Evolutionary conservation across 495 filamentous ascomycete genomes (phyloP), one percentile per base, ranked within the genome.

Genomic region (Penicillium cinerascens): DNA sequence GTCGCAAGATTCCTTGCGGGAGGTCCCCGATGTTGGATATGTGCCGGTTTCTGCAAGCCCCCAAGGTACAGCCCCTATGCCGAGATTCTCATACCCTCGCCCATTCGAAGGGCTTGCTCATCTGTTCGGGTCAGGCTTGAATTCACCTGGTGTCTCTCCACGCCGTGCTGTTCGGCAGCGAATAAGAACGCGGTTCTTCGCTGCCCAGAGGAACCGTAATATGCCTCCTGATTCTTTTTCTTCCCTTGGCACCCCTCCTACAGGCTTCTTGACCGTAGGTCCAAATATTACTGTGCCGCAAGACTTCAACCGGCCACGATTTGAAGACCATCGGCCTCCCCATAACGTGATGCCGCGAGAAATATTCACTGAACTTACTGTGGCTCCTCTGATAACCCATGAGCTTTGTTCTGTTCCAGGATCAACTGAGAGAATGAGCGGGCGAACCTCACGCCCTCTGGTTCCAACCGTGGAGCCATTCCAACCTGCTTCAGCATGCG

Each of bases 221-320:
- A 33, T 13, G 29, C 29, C 29, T 23, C 2, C 22, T 13, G 4
- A 33, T 33, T 33, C 13, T 10, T 33, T 33, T 10, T 33, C 29
- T 33, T 33, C 29, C 11, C 29, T 33, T 10, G 29, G 29, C 11
- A 8, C 29, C 11, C 29, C 29, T 33, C 29, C 29, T 11, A 15
- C 29, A 13, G 9, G 10, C 29, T 33, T 33, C 8, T n/a, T 48
- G 9, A 6, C 35, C 1, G 33, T 48, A 2, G 46, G 46, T n/a
- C 46, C 46, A 26, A 25, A 18, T 26, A 20, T 48, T n/a, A 48
- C 20, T 8, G 36, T 48, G 21, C 46, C 46, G 21, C 46, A 47
- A 33, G 21, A 15, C 13, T 43, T 22, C 7, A 23, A 7, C 22
- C 15, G n/a, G 8, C 16, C 38, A 10, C 6, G 6, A 41, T 7